Evolutionary conservation across 768 basidiomycete species (phyloP).

Genomic region (Royoungia palumana): DNA sequence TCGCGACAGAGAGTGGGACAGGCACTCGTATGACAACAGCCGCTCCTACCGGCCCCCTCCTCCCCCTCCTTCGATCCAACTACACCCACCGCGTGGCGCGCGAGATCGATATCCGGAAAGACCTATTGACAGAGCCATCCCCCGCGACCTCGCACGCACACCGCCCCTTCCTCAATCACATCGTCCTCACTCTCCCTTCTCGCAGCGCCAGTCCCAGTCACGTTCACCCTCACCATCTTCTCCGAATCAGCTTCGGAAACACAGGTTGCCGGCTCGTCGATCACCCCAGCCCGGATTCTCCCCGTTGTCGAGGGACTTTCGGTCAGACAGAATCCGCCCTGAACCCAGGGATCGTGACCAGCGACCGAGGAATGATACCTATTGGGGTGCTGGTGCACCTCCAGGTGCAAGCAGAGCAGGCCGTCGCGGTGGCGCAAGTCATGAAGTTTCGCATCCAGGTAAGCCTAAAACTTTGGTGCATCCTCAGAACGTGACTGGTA

Average conservation of each 20-base stretch:
- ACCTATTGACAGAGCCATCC: slow-evolving; percentile 19
- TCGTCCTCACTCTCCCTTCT: slow-evolving; percentile 21
- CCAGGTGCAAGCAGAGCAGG: slow-evolving; percentile 6
- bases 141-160: slow-evolving; percentile 21
- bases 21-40: slow-evolving; percentile 14
- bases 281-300: slow-evolving; percentile 37
- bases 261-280: slow-evolving; percentile 36
- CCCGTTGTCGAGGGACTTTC: slow-evolving; percentile 37
- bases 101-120: slow-evolving; percentile 28
- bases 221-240: slow-evolving; percentile 39
- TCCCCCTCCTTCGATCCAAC: slow-evolving; percentile 3
- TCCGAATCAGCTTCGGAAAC: slow-evolving; percentile 31
- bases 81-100: slow-evolving; percentile 13
- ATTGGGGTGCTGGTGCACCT: slow-evolving; percentile 12
- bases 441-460: slow-evolving; percentile 12
- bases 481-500: not conserved
- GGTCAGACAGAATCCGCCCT: slow-evolving; percentile 33
- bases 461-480: not conserved
- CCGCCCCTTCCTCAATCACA: slow-evolving; percentile 21
- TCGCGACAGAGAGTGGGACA: slow-evolving; percentile 22
- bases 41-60: slow-evolving; percentile 19
- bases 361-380: slow-evolving; percentile 31
- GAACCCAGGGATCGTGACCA: slow-evolving; percentile 36
- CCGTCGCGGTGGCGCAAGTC: slow-evolving; percentile 3
- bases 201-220: slow-evolving; percentile 31